Conservation (phyloP, 1,284 basidiomycete genomes). For the Ganoderma meredithae region DNA sequence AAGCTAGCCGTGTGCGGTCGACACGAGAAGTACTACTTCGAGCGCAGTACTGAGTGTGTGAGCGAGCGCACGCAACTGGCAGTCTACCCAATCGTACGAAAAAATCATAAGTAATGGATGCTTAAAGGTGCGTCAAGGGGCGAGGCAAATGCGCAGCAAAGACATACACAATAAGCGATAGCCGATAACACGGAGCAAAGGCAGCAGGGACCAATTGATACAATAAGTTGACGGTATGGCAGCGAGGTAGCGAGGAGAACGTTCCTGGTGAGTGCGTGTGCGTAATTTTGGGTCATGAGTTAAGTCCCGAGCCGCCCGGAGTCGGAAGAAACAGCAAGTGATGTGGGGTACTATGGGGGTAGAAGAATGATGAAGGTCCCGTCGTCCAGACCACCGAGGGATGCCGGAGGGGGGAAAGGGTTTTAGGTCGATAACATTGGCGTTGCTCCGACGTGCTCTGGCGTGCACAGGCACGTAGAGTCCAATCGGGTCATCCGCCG, state of each 20-base stretch:
- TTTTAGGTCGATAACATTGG: constrained; percentile 19
- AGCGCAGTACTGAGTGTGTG: constrained; percentile 12
- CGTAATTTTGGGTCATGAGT: constrained; percentile 14
- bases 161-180: constrained; percentile 35
- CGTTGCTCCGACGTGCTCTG: constrained; percentile 14
- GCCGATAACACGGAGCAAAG: constrained; percentile 19
- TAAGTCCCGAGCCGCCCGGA: constrained; percentile 26
- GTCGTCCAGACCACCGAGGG: constrained; percentile 23
- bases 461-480: constrained; percentile 8
- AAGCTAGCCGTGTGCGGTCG: constrained; percentile 7
- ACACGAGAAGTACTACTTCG: background rate
- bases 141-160: constrained; percentile 19
- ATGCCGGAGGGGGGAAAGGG: constrained; percentile 21
- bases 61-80: constrained; percentile 19
- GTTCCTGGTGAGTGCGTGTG: constrained; percentile 25
- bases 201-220: constrained; percentile 22
- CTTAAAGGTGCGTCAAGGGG: constrained; percentile 14
- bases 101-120: constrained; percentile 13
- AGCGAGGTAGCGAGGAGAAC: constrained; percentile 9
- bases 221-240: constrained; percentile 24
- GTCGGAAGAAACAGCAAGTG: constrained; percentile 17
- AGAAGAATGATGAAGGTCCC: constrained; percentile 19
- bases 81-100: constrained; percentile 26
- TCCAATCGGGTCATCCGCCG: constrained; percentile 23
- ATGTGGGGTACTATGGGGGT: constrained; percentile 14